These are phyloP conservation scores for Silene conica DNA, from an alignment of 148 eudicot species.

Conservation along the genomic window DNA sequence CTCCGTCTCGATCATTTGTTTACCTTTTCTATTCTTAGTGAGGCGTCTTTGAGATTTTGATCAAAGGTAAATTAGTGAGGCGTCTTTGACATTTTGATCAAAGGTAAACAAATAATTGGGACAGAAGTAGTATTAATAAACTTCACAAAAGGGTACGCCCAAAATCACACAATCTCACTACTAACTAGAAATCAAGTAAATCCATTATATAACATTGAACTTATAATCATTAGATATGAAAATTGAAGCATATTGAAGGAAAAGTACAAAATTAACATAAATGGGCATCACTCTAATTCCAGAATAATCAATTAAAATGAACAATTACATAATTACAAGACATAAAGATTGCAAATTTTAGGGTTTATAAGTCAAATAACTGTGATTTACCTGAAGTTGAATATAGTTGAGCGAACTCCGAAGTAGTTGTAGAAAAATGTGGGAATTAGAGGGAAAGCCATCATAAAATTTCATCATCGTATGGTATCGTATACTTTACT, in stretches of 20 bases:
- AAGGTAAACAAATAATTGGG: too few species aligned
- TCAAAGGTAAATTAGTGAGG: too few species aligned
- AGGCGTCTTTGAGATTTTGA: too few species aligned
- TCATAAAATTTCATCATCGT: too few species aligned
- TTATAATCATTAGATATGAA: background rate
- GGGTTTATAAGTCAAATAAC: conserved; percentile 23
- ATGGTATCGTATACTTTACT: too few species aligned
- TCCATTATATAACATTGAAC: background rate
- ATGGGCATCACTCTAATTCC: conserved; percentile 9
- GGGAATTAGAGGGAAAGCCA: too few species aligned
- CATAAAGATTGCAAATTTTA: conserved; percentile 6
- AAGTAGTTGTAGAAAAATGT: background rate
- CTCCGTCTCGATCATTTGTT: too few species aligned
- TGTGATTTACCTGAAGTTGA: conserved; percentile 22
- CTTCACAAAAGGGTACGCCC: background rate
- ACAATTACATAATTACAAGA: background rate
- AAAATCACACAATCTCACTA: background rate
- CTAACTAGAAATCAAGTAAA: background rate
- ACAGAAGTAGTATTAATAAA: too few species aligned
- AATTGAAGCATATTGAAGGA: background rate
- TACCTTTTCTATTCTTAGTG: too few species aligned
- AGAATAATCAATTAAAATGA: background rate
- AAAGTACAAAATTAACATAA: background rate
- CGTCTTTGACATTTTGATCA: too few species aligned
- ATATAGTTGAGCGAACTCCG: conserved; percentile 11